Percentiles rank a stretch among this genome's conserved stretches.
Evolutionary conservation across 2,329 filamentous ascomycete genomes (phyloP).

Genomic region (Aschersonia sp.): DNA sequence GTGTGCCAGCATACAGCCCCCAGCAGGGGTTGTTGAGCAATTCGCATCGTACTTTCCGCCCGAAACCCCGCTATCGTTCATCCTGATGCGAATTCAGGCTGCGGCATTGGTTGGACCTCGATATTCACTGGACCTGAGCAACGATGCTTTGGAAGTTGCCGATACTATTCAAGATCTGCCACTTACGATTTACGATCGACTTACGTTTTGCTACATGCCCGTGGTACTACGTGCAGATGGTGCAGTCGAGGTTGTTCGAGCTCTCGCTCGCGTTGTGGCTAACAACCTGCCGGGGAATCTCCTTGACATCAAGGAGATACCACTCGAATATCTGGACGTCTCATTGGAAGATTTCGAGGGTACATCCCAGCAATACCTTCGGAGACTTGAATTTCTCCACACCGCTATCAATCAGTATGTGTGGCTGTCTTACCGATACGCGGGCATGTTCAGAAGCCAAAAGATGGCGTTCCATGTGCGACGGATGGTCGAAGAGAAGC

Average conservation of each 20-base stretch:
- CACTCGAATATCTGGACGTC: slow-evolving; percentile 61
- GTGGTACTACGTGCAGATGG: slow-evolving; percentile 36
- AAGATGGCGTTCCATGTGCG: slow-evolving; percentile 69
- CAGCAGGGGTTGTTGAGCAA: slow-evolving; percentile 52
- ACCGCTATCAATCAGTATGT: slow-evolving; percentile 72
- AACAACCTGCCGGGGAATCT: slow-evolving; percentile 51
- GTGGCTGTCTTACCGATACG: slow-evolving; percentile 85
- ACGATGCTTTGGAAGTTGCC: slow-evolving; percentile 49
- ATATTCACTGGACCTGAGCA: slow-evolving; percentile 50
- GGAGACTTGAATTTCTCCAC: slow-evolving; percentile 62
- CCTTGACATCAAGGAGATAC: slow-evolving; percentile 53
- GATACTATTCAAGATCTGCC: slow-evolving; percentile 60
- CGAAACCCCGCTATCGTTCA: slow-evolving; percentile 67
- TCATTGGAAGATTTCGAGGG: slow-evolving; percentile 25
- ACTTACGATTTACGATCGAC: slow-evolving; percentile 58
- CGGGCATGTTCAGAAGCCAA: slow-evolving; percentile 64
- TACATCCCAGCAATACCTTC: slow-evolving; percentile 41
- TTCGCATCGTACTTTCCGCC: slow-evolving; percentile 74
- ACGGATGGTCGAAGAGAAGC: slow-evolving; percentile 57
- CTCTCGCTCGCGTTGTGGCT: slow-evolving; percentile 56
- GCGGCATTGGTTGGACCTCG: slow-evolving; percentile 46
- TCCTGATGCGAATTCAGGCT: slow-evolving; percentile 61
- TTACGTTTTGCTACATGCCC: slow-evolving; percentile 62
- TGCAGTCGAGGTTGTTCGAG: slow-evolving; percentile 36
- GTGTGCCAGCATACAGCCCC: slow-evolving; percentile 61